These are phyloP conservation scores for Ceratobasidium sp. DNA, from an alignment of 1,284 basidiomycete genomes.

Conservation along the genomic window DNA sequence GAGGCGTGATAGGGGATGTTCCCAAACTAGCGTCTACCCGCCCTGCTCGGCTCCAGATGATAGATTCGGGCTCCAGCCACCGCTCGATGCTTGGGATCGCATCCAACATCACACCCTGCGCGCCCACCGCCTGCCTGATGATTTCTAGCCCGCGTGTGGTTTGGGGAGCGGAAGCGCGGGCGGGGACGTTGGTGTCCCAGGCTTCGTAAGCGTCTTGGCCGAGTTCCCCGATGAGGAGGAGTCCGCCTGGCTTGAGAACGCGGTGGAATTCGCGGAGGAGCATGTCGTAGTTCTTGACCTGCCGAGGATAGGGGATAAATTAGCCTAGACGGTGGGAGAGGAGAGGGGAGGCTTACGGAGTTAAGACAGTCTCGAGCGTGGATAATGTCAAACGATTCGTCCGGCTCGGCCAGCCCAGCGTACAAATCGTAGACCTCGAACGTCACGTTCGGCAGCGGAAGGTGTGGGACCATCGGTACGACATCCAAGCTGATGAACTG, in stretches of 20 bases:
- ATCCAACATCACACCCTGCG: constrained; percentile 26
- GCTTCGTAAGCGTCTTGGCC: constrained; percentile 17
- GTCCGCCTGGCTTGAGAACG: constrained; percentile 20
- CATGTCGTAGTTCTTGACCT: constrained; percentile 38
- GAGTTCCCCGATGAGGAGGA: constrained; percentile 25
- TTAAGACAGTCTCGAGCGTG: constrained; percentile 25
- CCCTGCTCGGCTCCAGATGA: not conserved
- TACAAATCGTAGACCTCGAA: constrained; percentile 41
- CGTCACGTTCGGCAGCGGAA: constrained; percentile 17
- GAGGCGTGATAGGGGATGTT: not conserved
- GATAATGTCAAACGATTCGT: constrained; percentile 38
- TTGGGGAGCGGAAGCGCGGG: not conserved
- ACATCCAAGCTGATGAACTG: constrained; percentile 29
- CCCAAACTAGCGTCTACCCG: not conserved
- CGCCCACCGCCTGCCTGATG: constrained; percentile 1
- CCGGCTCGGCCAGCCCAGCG: constrained; percentile 29
- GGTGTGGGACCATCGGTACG: constrained; percentile 29
- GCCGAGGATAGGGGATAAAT: not conserved
- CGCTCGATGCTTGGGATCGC: not conserved
- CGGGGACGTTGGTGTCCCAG: constrained; percentile 20
- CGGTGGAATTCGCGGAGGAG: constrained; percentile 36
- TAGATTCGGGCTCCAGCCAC: constrained; percentile 23
- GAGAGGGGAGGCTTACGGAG: not conserved
- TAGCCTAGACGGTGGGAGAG: too few relatives aligned
- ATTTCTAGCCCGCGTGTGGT: constrained; percentile 4